These are phyloP conservation scores for Sugiyamaella neomexicana DNA, from an alignment of 1,139 yeast species.

Conservation along the genomic window DNA sequence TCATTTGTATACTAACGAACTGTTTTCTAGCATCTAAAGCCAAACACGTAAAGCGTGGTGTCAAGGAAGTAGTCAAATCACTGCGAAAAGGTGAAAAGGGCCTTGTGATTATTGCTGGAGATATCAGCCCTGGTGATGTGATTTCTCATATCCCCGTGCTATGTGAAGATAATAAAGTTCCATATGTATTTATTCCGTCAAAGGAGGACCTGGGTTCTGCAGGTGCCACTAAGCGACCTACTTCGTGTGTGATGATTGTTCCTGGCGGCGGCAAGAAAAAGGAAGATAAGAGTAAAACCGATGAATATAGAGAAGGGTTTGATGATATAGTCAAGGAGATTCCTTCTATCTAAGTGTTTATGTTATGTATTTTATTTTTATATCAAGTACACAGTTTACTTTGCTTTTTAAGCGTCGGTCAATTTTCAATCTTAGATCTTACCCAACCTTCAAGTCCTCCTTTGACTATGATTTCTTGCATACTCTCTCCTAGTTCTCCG, in stretches of 20 bases:
- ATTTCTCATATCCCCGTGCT: conserved; percentile 96
- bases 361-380: no score
- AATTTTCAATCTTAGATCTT: conserved; percentile 58
- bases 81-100: conserved; percentile 98
- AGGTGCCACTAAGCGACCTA: conserved; percentile 98
- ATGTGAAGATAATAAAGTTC: conserved; percentile 91
- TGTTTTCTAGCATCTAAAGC: conserved; percentile 81
- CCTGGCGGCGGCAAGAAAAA: conserved; percentile 93
- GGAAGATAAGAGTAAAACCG: conserved; percentile 65
- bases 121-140: conserved; percentile 95
- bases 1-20: conserved; percentile 12
- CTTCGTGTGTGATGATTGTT: conserved; percentile 95
- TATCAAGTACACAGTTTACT: no score
- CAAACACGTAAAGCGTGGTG: conserved; percentile 98
- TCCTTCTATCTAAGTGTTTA: conserved; percentile 35
- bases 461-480: conserved; percentile 93
- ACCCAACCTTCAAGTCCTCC: conserved; percentile 99
- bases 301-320: conserved; percentile 87
- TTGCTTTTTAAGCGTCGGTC: no score
- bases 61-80: conserved; percentile 97
- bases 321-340: conserved; percentile 96
- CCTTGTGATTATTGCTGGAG: conserved; percentile 94
- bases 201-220: conserved; percentile 98
- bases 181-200: conserved; percentile 90
- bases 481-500: conserved; percentile 91